Evolutionary conservation across 2,329 filamentous ascomycete genomes (phyloP).

Genomic region (Blastomyces silverae): DNA sequence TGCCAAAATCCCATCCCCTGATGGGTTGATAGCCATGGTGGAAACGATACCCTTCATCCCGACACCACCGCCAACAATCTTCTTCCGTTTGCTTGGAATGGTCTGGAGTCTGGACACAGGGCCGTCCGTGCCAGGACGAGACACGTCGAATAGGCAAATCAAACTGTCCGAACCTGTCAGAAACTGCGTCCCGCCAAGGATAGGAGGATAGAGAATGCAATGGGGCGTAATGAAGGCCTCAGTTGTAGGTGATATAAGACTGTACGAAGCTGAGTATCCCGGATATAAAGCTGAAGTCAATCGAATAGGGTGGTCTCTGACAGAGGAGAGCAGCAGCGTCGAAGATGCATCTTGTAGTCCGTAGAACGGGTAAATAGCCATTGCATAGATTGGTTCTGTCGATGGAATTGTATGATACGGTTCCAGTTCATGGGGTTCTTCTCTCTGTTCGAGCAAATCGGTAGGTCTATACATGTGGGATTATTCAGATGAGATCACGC

Average conservation of each 20-base stretch:
- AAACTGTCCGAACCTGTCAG: constrained; percentile 51
- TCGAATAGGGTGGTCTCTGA: constrained; percentile 50
- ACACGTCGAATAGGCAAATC: constrained; percentile 52
- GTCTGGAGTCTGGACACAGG: constrained; percentile 44
- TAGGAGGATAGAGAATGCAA: constrained; percentile 48
- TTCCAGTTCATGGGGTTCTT: constrained; percentile 34
- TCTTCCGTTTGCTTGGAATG: constrained; percentile 45
- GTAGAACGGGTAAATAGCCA: constrained; percentile 51
- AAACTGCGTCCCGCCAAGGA: constrained; percentile 45
- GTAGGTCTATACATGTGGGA: constrained; percentile 34
- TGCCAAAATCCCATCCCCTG: constrained; percentile 46
- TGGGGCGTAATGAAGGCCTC: constrained; percentile 52
- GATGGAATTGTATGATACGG: constrained; percentile 44
- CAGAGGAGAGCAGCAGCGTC: constrained; percentile 47
- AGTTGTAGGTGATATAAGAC: constrained; percentile 48
- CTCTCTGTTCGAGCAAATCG: constrained; percentile 41
- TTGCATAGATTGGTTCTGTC: constrained; percentile 48
- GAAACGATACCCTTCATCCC: constrained; percentile 53
- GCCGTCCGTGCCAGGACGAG: constrained; percentile 40
- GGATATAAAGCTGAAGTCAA: constrained; percentile 51
- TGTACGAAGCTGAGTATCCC: constrained; percentile 47
- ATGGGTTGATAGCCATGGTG: constrained; percentile 43
- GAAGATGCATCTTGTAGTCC: constrained; percentile 46
- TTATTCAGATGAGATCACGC: neutral
- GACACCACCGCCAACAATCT: constrained; percentile 41